Evolutionary conservation across 352 stramenopile species (phyloP).

Genomic region (Pythium phragmitis): DNA sequence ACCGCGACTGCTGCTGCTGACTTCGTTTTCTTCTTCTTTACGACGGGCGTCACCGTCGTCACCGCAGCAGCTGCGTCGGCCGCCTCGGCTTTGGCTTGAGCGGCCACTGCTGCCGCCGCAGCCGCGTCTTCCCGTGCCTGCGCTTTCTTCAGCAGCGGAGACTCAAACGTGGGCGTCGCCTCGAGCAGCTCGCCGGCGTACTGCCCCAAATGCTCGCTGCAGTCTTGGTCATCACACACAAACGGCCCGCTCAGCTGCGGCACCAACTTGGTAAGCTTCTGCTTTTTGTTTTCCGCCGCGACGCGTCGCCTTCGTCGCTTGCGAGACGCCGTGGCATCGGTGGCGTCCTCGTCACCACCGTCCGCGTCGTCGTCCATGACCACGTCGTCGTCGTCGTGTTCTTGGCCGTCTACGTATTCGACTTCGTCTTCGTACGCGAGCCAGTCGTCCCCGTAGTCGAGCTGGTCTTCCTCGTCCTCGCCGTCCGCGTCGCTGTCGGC

Average conservation of each 20-base stretch:
- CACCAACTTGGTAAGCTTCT: conserved; percentile 68
- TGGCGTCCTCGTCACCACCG: conserved; percentile 25
- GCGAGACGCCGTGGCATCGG: conserved; percentile 27
- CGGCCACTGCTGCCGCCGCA: neutral
- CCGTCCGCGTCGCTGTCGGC: conserved; percentile 67
- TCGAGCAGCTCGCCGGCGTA: conserved; percentile 22
- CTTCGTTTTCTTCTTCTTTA: conserved; percentile 18
- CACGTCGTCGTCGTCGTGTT: conserved; percentile 40
- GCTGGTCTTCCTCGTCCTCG: conserved; percentile 72
- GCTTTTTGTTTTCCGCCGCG: conserved; percentile 39
- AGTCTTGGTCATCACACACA: conserved; percentile 17
- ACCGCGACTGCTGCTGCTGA: neutral
- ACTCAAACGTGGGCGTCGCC: conserved; percentile 18
- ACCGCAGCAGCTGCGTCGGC: neutral
- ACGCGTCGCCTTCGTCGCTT: conserved; percentile 44
- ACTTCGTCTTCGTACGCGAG: conserved; percentile 87
- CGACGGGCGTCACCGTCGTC: neutral
- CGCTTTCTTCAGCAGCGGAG: conserved; percentile 25
- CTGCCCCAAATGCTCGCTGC: conserved; percentile 13
- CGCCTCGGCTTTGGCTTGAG: neutral
- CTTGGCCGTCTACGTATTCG: conserved; percentile 56
- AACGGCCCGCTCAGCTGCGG: conserved; percentile 63
- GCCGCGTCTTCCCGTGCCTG: conserved; percentile 19
- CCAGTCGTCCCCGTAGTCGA: conserved; percentile 86
- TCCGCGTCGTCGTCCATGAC: conserved; percentile 35